Evolutionary conservation across 257 asterid genomes (phyloP).

Genomic region (Primulina huaijiensis): DNA sequence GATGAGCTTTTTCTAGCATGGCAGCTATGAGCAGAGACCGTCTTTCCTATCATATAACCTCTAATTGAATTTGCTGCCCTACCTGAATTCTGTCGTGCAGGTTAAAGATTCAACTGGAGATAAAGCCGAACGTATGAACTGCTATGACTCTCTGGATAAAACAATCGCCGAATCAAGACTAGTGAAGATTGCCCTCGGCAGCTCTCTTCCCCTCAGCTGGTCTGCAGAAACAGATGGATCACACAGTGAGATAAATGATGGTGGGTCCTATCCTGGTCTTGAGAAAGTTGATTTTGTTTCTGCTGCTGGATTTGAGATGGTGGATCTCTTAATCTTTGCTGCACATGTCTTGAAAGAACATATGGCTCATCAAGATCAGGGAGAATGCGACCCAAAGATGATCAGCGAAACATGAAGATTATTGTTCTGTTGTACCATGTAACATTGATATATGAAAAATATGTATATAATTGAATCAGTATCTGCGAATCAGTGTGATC

Average conservation of each 20-base stretch:
- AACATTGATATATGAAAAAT: background rate
- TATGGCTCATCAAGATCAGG: constrained; percentile 5
- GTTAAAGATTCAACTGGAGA: constrained; percentile 39
- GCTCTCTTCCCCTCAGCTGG: constrained; percentile 87
- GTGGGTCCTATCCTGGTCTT: constrained; percentile 15
- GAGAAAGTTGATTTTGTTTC: constrained; percentile 72
- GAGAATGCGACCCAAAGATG: background rate
- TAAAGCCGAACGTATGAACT: constrained; percentile 25
- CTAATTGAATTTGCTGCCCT: constrained; percentile 3
- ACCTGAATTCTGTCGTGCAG: constrained; percentile 28
- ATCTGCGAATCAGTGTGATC: background rate
- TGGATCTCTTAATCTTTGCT: constrained; percentile 76
- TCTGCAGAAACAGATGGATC: constrained; percentile 44
- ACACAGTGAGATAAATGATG: constrained; percentile 22
- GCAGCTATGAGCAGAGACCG: background rate
- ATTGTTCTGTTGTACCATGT: background rate
- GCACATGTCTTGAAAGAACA: constrained; percentile 52
- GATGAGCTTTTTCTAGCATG: background rate
- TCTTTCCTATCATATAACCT: constrained; percentile 1
- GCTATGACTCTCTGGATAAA: constrained; percentile 39
- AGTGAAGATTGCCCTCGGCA: constrained; percentile 74
- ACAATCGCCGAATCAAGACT: constrained; percentile 63
- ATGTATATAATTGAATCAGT: background rate
- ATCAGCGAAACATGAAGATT: background rate
- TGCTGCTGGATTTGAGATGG: constrained; percentile 89